Base-by-base conservation (phyloP, 495 filamentous ascomycete species). In the Hamigera avellanea region DNA sequence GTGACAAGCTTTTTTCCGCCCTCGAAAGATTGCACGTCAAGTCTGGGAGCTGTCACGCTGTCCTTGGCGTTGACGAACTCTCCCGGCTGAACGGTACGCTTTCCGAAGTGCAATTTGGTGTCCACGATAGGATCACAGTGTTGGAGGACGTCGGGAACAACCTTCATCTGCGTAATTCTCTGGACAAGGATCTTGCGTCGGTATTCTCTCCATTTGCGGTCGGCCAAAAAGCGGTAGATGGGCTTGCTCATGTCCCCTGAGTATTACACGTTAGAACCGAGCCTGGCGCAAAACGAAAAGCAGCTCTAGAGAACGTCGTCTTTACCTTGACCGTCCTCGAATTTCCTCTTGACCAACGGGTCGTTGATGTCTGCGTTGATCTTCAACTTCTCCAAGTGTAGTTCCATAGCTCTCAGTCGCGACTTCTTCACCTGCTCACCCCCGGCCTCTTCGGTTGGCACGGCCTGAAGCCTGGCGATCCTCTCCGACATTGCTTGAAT, bases 331-430 rank as follows among this genome's bases (percentile, higher is more conserved):
- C 89, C 87, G 66, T 95, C 86, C 52, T 99, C 91, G 49, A 95
- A 95, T 44, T 74, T 82, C 57, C 86, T 82, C 75, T 95, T 96
- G 29, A 96, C 84, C 19, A 86, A 33, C 1, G 91, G 91, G 53
- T 95, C 93, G 53, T 99, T 99, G 58, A 94, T 84, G 53, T 99
- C 91, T 5, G 86, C 87, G 44, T 81, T 60, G 18, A 99, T 76
- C 72, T 93, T 93, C 53, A 95, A 66, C 33, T 75, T 56, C 53
- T 94, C 86, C 37, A 96, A 45, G 46, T 86, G 66, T 39, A 71
- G 59, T 46, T 73, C 69, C 76, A 95, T 77, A 31, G 77, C 78
- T n/a, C 58, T 54, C 28, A 95, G 46, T 39, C 76, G 66, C 23
- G 64, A 72, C 56, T 84, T 73, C 58, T 78, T 78, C 37, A 68